Evolutionary conservation across 495 filamentous ascomycete genomes (phyloP), one percentile per base, ranked within the genome.

Genomic region (Talaromyces stipitatus): DNA sequence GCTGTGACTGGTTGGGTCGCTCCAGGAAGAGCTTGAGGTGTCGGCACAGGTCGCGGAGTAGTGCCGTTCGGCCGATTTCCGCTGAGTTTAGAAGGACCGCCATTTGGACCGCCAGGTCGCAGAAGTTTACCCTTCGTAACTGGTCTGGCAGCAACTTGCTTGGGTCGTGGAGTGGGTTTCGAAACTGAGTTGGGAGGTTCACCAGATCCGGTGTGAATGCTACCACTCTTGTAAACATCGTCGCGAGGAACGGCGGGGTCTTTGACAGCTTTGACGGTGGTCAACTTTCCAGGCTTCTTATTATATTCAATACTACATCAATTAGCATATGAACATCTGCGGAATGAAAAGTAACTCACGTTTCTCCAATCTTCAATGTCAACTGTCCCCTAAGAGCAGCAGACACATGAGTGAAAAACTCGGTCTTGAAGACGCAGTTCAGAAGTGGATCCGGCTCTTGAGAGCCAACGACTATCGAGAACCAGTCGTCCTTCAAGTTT

Each of bases 221-320:
- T 85, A 56, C 88, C 85, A 61, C 89, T 95, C 80, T 99, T 99
- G 77, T 99, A 99, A 62, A 84, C 78, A 66, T 97, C 95, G 38
- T 85, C 82, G 50, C 82, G 69, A 24, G 76, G 71, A n/a, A 84
- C 76, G 11, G 78, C 78, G 4, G 89, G 82, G 65, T 99, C 95
- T 70, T 95, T 96, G 58, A 96, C 64, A 2, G 85, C 88, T 77
- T 97, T 97, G 61, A 99, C 85, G 2, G 80, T 63, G 43, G 90
- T 84, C 64, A 88, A 79, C 76, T 99, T 99, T 30, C 91, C 90
- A 3, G 95, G 95, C 74, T 99, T 99, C 82, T 97, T 99, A 64
- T 92, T 91, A 70, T 94, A 99, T 66, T 97, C 90, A 66, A 99
- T 92, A 1, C 77, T 82, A 16, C 14, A 23, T n/a, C 30, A 5